Evolutionary conservation across 2,329 filamentous ascomycete genomes (phyloP), one percentile per base, ranked within the genome.

Genomic region (Talaromyces marneffei): DNA sequence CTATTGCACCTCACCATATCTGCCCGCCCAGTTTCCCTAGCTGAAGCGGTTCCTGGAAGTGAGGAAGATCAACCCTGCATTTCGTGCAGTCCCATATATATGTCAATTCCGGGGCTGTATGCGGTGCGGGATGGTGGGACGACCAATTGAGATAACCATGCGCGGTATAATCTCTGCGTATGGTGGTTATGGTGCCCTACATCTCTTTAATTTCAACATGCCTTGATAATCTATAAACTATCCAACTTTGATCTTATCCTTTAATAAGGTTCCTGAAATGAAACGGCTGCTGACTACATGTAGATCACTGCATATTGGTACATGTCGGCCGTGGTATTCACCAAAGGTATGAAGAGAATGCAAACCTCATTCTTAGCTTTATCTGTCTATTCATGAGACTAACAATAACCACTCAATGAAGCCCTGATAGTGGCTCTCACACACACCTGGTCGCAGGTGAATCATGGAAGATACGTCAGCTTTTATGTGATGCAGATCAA

Each of bases 381-480:
- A 14, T 52, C n/a, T 4, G 10, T 20, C 9, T 48, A 14, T 44
- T 44, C 18, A 2, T 44, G 16, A 23, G 12, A 50, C 44, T 50
- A 29, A 50, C 27, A 10, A 29, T 3, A 29, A 31, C 16, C 44
- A 31, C 44, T 18, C 8, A 12, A 4, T 40, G 10, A 61, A 68
- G 89, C 89, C 12, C 82, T 99, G 59, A 87, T 89, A 57, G 80
- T 96, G 63, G 91, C 92, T 42, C 83, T 96, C 71, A 81, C 84
- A 55, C 97, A 97, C 73, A 96, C 92, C 5, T 90, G 86, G 66
- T 87, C 87, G 1, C 92, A 96, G 74, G 92, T 96, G 69, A 90
- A 93, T 72, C 86, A 90, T 35, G 90, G 90, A 56, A 81, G 82
- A 68, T 88, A 88, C 72, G 85, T 89, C 5, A 87, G 82, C 59